These are phyloP conservation scores for Bromus sterilis DNA, from an alignment of 176 grass and related monocot genomes.

Conservation along the genomic window DNA sequence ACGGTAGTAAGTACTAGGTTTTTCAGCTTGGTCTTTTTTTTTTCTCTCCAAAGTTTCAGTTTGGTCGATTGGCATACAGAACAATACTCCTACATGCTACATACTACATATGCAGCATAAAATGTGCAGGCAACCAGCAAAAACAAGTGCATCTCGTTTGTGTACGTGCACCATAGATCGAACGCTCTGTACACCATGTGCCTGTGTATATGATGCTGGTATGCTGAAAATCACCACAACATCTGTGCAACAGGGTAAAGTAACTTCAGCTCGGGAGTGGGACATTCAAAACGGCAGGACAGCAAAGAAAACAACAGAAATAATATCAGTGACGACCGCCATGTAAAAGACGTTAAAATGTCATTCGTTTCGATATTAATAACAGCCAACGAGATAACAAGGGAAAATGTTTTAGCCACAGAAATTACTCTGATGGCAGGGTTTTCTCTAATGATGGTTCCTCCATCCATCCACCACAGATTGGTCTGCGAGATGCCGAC, in stretches of 20 bases:
- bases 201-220: too few relatives aligned
- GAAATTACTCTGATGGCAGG: conserved; percentile 10
- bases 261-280: not conserved
- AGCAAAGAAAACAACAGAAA: not conserved
- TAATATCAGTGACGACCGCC: not conserved
- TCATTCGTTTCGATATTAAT: not conserved
- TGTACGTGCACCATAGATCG: too few relatives aligned
- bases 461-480: not conserved
- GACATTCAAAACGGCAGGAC: not conserved
- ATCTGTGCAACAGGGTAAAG: not conserved
- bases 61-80: too few relatives aligned
- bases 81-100: too few relatives aligned
- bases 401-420: not conserved
- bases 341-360: not conserved
- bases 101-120: too few relatives aligned
- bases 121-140: too few relatives aligned
- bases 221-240: too few relatives aligned
- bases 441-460: not conserved
- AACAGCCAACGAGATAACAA: not conserved
- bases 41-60: too few relatives aligned
- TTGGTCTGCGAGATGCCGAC: not conserved
- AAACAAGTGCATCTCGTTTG: too few relatives aligned
- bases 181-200: too few relatives aligned
- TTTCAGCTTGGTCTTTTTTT: too few relatives aligned
- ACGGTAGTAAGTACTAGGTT: too few relatives aligned